A percentile compares a stretch with the other conserved stretches of the same genome.
These are phyloP conservation scores for Termitomyces heimii DNA, from an alignment of 768 basidiomycete species.

Conservation along the genomic window DNA sequence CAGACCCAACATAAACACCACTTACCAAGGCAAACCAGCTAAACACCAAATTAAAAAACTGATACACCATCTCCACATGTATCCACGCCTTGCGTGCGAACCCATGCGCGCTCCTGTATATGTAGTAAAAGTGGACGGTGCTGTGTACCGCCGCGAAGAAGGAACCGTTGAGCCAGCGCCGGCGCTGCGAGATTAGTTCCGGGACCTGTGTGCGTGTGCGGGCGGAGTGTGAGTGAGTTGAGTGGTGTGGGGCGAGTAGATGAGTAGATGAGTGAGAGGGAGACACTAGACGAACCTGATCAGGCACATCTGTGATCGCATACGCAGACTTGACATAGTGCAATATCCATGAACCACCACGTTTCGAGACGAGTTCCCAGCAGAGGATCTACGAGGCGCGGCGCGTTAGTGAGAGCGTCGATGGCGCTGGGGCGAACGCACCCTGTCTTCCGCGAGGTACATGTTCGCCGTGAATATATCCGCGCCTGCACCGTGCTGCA, in stretches of 20 bases:
- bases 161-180: conserved; percentile 96
- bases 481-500: conserved; percentile 72
- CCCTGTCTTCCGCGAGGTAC: conserved; percentile 90
- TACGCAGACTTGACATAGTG: conserved; percentile 97
- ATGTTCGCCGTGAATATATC: conserved; percentile 96
- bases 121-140: conserved; percentile 89
- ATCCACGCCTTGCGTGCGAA: conserved; percentile 89
- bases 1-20: background rate
- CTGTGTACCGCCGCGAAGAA: conserved; percentile 97
- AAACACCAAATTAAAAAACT: conserved; percentile 85
- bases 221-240: background rate
- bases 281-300: conserved; percentile 47
- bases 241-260: background rate
- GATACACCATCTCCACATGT: conserved; percentile 91
- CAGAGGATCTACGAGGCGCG: conserved; percentile 63
- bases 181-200: conserved; percentile 90
- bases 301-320: conserved; percentile 90
- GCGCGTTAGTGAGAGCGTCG: background rate
- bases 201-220: conserved; percentile 48
- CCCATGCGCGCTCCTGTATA: conserved; percentile 85
- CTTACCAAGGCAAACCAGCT: conserved; percentile 84
- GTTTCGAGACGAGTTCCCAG: conserved; percentile 97
- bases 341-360: conserved; percentile 83
- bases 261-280: background rate
- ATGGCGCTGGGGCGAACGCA: conserved; percentile 21